These are phyloP conservation scores for Crepidotus sp. DNA, from an alignment of 1,284 basidiomycete species.

Conservation along the genomic window DNA sequence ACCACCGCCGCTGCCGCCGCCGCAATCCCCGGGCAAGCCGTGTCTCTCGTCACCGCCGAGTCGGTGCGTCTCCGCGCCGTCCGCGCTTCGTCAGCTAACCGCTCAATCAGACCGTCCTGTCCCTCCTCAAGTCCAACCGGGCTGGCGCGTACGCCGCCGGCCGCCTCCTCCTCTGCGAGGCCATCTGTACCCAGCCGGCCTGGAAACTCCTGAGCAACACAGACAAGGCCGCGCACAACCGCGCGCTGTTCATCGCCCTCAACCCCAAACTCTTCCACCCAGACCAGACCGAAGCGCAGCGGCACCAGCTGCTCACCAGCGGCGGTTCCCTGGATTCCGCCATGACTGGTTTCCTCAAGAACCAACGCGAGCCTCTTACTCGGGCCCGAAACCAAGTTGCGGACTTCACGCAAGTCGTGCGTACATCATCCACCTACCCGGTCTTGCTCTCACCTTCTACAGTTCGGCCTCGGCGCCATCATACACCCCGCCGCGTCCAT, in stretches of 20 bases:
- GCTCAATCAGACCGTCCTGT: not conserved
- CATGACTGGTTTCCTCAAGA: not conserved
- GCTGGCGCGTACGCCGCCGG: not conserved
- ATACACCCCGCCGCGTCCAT: not conserved
- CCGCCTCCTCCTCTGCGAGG: not conserved
- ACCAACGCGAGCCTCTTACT: not conserved
- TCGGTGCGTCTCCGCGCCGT: no score
- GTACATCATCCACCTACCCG: no score
- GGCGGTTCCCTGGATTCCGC: not conserved
- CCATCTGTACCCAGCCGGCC: not conserved
- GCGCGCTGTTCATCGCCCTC: not conserved
- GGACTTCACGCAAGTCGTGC: no score
- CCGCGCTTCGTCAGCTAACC: no score
- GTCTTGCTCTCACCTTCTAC: not conserved
- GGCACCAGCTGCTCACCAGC: not conserved
- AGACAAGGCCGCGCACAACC: not conserved
- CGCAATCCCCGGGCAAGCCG: not conserved
- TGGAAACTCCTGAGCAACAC: not conserved
- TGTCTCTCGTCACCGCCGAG: no score
- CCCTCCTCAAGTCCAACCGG: not conserved
- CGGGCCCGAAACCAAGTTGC: not conserved
- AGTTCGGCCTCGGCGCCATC: not conserved
- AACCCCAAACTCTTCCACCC: not conserved
- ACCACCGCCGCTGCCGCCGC: not conserved
- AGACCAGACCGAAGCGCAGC: not conserved